Evolutionary conservation across 495 filamentous ascomycete species (phyloP).

Genomic region (Xylaria telfairii): DNA sequence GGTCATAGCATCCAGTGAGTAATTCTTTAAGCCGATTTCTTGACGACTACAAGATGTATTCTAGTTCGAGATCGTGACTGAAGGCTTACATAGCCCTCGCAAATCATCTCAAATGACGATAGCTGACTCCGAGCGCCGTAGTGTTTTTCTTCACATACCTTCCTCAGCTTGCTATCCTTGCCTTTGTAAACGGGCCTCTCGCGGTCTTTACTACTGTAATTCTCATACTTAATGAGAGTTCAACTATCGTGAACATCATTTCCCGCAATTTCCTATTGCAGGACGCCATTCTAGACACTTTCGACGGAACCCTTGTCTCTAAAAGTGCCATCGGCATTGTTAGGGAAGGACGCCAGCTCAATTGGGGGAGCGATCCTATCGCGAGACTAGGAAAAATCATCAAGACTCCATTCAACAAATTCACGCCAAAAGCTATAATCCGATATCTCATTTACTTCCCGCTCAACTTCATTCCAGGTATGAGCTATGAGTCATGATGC

Average conservation of each 20-base stretch:
- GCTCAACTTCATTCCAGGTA: constrained; percentile 84
- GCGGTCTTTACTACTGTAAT: constrained; percentile 78
- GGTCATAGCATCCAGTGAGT: constrained; percentile 55
- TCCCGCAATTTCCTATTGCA: constrained; percentile 78
- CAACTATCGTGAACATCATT: constrained; percentile 75
- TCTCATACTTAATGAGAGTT: constrained; percentile 81
- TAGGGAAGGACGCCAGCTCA: constrained; percentile 73
- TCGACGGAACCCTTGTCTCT: constrained; percentile 78
- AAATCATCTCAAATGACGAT: background rate
- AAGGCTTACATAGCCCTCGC: background rate
- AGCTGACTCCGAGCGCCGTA: background rate
- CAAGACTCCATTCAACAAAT: constrained; percentile 70
- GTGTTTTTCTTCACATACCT: constrained; percentile 92
- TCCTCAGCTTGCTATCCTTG: constrained; percentile 80
- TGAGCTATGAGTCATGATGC: background rate
- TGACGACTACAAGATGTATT: too few relatives aligned
- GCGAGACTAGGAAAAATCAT: constrained; percentile 74
- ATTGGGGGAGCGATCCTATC: constrained; percentile 64
- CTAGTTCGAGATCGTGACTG: background rate
- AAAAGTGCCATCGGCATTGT: constrained; percentile 65
- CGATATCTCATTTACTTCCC: constrained; percentile 83
- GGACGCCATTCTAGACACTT: constrained; percentile 85
- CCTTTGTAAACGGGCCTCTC: constrained; percentile 85
- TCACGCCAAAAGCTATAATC: constrained; percentile 69
- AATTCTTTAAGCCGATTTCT: background rate